Evolutionary conservation across 202 grass and related monocot species (phyloP).

Genomic region (Brachypodium distachyon): DNA sequence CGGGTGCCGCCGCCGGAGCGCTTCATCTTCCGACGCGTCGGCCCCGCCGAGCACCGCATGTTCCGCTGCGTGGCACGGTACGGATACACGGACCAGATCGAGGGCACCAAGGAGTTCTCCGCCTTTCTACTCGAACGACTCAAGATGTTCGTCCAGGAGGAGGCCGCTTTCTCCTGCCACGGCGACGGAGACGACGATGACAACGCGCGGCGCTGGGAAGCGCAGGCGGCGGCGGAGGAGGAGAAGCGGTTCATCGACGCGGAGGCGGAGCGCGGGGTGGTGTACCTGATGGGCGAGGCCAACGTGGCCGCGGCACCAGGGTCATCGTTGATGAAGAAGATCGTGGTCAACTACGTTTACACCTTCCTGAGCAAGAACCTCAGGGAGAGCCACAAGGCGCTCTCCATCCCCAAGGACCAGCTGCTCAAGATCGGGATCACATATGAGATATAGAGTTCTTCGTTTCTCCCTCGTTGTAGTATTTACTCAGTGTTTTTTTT

Average conservation of each 20-base stretch:
- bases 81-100: constrained; percentile 51
- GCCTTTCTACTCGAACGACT: constrained; percentile 33
- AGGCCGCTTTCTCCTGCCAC: constrained; percentile 15
- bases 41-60: not conserved
- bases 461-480: not conserved
- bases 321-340: constrained; percentile 41
- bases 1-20: constrained; percentile 35
- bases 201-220: not conserved
- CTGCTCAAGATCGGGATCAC: constrained; percentile 46
- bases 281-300: constrained; percentile 46
- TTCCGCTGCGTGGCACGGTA: constrained; percentile 64
- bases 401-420: constrained; percentile 46
- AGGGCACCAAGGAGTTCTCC: constrained; percentile 36
- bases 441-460: constrained; percentile 28
- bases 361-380: constrained; percentile 45
- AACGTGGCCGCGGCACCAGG: constrained; percentile 27
- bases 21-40: constrained; percentile 51
- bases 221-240: not conserved
- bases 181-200: not conserved
- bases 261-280: constrained; percentile 32
- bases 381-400: constrained; percentile 25
- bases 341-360: constrained; percentile 40
- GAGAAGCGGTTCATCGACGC: constrained; percentile 17
- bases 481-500: not conserved
- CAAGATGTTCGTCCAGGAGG: constrained; percentile 39